Conservation (phyloP, 2,329 filamentous ascomycete genomes). For the Colletotrichum lindemuthianum region DNA sequence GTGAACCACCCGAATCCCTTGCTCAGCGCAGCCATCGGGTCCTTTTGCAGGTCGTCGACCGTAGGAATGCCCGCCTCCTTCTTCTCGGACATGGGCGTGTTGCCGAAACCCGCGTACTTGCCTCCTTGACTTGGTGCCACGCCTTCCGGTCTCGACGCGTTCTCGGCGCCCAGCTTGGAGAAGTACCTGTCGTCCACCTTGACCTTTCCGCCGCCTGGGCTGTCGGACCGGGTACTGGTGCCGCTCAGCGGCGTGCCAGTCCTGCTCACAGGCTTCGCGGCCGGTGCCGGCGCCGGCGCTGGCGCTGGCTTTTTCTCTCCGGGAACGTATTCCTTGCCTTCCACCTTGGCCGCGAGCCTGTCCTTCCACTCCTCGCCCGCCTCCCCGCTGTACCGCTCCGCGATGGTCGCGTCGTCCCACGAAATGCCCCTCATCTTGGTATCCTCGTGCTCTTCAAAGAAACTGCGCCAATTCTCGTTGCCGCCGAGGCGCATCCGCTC, state of each 20-base stretch:
- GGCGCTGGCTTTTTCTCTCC: conserved; percentile 66
- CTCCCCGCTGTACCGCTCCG: conserved; percentile 89
- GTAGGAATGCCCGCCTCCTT: conserved; percentile 66
- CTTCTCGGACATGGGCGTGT: conserved; percentile 67
- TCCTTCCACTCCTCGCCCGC: conserved; percentile 97
- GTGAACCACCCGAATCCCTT: conserved; percentile 97
- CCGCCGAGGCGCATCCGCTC: conserved; percentile 93
- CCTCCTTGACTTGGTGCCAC: conserved; percentile 90
- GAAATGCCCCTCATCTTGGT: conserved; percentile 73
- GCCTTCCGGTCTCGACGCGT: conserved; percentile 77
- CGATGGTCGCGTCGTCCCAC: conserved; percentile 90
- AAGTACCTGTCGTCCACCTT: conserved; percentile 90
- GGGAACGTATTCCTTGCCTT: conserved; percentile 86
- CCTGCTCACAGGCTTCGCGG: conserved; percentile 49
- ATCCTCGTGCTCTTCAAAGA: conserved; percentile 80
- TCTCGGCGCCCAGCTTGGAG: conserved; percentile 83
- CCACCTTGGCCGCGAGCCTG: conserved; percentile 85
- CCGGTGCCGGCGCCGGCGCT: conserved; percentile 42
- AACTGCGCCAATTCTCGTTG: conserved; percentile 86
- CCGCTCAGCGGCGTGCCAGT: conserved; percentile 54
- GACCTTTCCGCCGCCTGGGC: conserved; percentile 56
- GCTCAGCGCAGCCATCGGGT: conserved; percentile 86
- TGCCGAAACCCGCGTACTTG: conserved; percentile 92
- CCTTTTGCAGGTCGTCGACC: conserved; percentile 89
- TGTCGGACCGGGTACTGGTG: conserved; percentile 52